Evolutionary conservation across 441 rosid species (phyloP), one percentile per base, ranked within the genome.

Genomic region (Melastoma candidum): DNA sequence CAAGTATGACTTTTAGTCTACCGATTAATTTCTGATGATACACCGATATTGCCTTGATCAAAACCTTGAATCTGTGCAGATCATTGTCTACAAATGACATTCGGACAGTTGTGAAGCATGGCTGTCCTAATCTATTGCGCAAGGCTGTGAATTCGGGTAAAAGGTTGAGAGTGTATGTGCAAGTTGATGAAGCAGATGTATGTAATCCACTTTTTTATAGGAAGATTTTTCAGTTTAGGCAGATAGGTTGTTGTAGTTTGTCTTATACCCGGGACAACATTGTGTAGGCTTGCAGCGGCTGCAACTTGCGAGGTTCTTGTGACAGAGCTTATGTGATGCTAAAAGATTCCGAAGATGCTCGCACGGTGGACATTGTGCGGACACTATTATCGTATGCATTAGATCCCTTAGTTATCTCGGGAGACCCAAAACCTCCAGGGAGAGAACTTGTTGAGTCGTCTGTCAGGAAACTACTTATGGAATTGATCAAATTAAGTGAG

Each of bases 171-270:
- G 84, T 78, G 56, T 63, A 71, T 58, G 67, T 70, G 56, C 56
- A 56, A 24, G 68, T 86, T 43, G 88, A 88, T 12, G 98, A 93
- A 78, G 97, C 78, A 65, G 95, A 88, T 65, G 98, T 93, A 78
- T 63, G 86, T 24, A 44, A 24, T 26, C 46, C 27, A 17, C 2
- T 43, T 11, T 53, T 44, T 55, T 64, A 36, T 27, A 10, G 50
- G 12, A 0, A 0, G 11, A 49, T 13, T 12, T 29, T 60, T 27
- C 44, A 1, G 1, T 32, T 32, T 4, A 8, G 12, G 2, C 8
- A 1, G 12, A 51, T 26, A 44, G 14, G n/a, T 26, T 54, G 24
- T 14, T 24, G 45, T 43, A 44, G 11, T 13, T 44, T 36, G 36
- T 13, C 36, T 52, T 25, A 22, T 52, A 12, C 11, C 56, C 0